These are phyloP conservation scores for Platismatia glauca DNA, from an alignment of 495 filamentous ascomycete genomes.

Conservation along the genomic window DNA sequence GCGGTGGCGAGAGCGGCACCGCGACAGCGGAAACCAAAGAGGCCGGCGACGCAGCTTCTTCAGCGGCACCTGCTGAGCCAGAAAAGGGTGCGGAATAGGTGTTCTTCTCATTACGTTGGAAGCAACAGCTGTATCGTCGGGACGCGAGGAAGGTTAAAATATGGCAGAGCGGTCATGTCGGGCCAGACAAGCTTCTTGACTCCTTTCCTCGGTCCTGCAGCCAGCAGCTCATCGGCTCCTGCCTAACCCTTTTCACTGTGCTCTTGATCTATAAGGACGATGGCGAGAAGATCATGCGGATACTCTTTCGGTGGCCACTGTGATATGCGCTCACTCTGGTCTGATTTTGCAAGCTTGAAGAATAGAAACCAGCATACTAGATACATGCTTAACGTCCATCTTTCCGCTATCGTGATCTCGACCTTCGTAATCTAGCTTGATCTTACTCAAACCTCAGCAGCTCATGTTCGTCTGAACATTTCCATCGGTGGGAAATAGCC, in stretches of 20 bases:
- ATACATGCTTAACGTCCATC: background rate
- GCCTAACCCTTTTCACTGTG: conserved; percentile 8
- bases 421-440: background rate
- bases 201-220: conserved; percentile 7
- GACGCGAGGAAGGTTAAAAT: conserved; percentile 2
- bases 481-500: background rate
- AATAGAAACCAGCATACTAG: conserved; percentile 15
- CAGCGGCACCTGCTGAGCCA: conserved; percentile 38
- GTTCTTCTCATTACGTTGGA: conserved; percentile 4
- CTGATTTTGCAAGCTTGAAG: conserved; percentile 10
- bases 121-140: conserved; percentile 5
- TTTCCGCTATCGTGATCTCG: background rate
- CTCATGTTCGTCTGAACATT: background rate
- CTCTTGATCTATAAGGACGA: conserved; percentile 11
- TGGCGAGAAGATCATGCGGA: conserved; percentile 5
- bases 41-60: conserved; percentile 42
- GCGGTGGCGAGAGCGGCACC: conserved; percentile 42
- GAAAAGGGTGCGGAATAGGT: conserved; percentile 52
- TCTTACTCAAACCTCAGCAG: background rate
- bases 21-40: conserved; percentile 52
- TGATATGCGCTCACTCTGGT: conserved; percentile 5
- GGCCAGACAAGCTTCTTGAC: conserved; percentile 1
- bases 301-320: conserved; percentile 9
- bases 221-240: conserved; percentile 6
- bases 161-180: conserved; percentile 2